A percentile compares a stretch with the other conserved stretches of the same genome.
These are phyloP conservation scores for Zygotorulaspora chibaensis DNA, from an alignment of 805 yeast genomes.

Conservation along the genomic window DNA sequence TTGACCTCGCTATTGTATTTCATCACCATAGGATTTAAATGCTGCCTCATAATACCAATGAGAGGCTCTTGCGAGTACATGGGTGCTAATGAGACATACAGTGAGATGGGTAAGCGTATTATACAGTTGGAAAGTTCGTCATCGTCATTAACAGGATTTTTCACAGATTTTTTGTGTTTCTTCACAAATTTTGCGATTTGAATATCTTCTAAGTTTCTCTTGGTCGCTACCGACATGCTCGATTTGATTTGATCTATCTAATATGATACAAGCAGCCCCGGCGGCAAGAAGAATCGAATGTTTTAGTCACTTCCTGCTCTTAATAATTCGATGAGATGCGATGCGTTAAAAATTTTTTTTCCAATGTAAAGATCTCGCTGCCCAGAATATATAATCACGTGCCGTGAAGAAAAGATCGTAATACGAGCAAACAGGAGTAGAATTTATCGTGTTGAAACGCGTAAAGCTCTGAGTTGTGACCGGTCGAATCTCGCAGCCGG, in stretches of 20 bases:
- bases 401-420: no score
- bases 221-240: conserved; percentile 18
- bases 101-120: conserved; percentile 35
- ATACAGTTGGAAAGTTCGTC: conserved; percentile 34
- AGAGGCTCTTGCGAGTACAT: conserved; percentile 61
- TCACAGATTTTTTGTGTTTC: conserved; percentile 25
- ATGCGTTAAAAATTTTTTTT: conserved; percentile 10
- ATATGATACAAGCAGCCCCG: not conserved
- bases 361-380: not conserved
- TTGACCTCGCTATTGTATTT: conserved; percentile 63
- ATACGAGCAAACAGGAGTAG: no score
- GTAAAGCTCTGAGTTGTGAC: no score
- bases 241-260: not conserved
- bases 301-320: not conserved
- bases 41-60: conserved; percentile 80
- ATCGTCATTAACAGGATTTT: conserved; percentile 29
- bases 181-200: conserved; percentile 25
- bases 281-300: no score
- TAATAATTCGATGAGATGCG: conserved; percentile 10
- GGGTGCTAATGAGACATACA: conserved; percentile 90
- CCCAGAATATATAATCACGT: no score
- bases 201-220: conserved; percentile 26
- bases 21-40: conserved; percentile 86
- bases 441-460: no score
- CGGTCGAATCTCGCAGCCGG: no score